Evolutionary conservation across 495 filamentous ascomycete genomes (phyloP).

Genomic region (Apodospora peruviana): DNA sequence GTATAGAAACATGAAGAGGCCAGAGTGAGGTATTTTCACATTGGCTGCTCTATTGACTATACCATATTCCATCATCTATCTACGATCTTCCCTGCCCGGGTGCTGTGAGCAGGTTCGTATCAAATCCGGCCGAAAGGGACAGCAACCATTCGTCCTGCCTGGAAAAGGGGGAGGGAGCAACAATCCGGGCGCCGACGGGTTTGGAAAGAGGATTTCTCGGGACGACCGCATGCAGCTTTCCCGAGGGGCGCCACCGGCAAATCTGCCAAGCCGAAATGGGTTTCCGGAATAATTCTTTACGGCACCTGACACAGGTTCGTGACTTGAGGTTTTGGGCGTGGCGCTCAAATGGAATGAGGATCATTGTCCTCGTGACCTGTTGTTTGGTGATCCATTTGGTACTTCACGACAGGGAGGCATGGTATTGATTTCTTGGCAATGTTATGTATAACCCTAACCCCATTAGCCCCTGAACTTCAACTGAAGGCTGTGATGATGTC

Average conservation of each 20-base stretch:
- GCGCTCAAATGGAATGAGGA: no score
- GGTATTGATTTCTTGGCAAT: no score
- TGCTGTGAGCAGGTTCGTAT: not conserved
- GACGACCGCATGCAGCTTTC: conserved; percentile 14
- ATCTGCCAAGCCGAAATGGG: conserved; percentile 1
- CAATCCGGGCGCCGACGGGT: not conserved
- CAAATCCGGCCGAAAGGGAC: conserved; percentile 6
- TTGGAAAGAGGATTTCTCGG: conserved; percentile 26
- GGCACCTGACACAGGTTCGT: no score
- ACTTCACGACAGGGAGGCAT: no score
- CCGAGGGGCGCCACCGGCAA: conserved; percentile 12
- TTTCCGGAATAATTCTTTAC: no score
- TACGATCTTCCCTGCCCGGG: not conserved
- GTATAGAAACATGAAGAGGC: no score
- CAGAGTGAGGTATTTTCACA: not conserved
- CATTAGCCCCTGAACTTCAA: no score
- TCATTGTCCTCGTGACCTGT: no score
- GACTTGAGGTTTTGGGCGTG: no score
- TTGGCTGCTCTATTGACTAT: not conserved
- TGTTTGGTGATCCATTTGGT: no score
- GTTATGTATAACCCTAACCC: no score
- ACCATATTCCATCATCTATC: not conserved
- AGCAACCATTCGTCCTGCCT: not conserved
- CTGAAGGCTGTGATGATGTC: no score
- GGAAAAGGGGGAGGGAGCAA: not conserved